Evolutionary conservation across 2,329 filamentous ascomycete genomes (phyloP).

Genomic region (Periconia sp.): DNA sequence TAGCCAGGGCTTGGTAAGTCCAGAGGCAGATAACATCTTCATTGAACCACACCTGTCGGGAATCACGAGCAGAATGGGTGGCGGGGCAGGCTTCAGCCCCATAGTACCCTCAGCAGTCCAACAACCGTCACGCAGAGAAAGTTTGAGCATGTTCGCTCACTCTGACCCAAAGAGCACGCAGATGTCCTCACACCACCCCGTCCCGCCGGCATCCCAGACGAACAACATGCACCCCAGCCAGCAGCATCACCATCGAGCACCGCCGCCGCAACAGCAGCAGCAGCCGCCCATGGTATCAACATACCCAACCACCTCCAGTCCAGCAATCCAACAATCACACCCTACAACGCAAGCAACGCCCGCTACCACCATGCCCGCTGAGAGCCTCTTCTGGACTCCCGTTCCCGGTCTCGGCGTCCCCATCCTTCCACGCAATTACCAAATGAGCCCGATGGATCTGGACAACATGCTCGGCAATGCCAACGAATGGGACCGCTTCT

Average conservation of each 20-base stretch:
- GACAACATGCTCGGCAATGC: slow-evolving; percentile 32
- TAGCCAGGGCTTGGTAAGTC: slow-evolving; percentile 17
- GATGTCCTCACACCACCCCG: slow-evolving; percentile 19
- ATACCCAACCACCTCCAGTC: slow-evolving; percentile 14
- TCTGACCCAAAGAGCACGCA: slow-evolving; percentile 12
- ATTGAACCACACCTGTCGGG: slow-evolving; percentile 8
- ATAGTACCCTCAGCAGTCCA: slow-evolving; percentile 4
- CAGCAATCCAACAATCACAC: slow-evolving; percentile 18
- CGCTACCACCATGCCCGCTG: slow-evolving; percentile 14
- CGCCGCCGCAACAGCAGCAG: slow-evolving; percentile 1
- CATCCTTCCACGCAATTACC: slow-evolving; percentile 30
- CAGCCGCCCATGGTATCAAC: slow-evolving; percentile 11
- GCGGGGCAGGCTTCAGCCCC: slow-evolving; percentile 6
- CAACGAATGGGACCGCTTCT: slow-evolving; percentile 35
- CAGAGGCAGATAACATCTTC: slow-evolving; percentile 21
- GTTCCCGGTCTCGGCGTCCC: slow-evolving; percentile 45
- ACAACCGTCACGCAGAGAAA: slow-evolving; percentile 20
- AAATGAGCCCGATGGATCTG: slow-evolving; percentile 38
- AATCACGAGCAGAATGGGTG: slow-evolving; percentile 11
- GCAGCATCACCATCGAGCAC: slow-evolving; percentile 6
- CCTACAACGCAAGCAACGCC: slow-evolving; percentile 13
- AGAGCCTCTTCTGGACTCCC: slow-evolving; percentile 41
- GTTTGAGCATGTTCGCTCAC: slow-evolving; percentile 33
- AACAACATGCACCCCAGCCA: slow-evolving; percentile 17
- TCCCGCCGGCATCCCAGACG: slow-evolving; percentile 10